phyloP scores from a whole-genome alignment of 768 basidiomycete genomes.

The Hirschioporus abietinus region DNA sequence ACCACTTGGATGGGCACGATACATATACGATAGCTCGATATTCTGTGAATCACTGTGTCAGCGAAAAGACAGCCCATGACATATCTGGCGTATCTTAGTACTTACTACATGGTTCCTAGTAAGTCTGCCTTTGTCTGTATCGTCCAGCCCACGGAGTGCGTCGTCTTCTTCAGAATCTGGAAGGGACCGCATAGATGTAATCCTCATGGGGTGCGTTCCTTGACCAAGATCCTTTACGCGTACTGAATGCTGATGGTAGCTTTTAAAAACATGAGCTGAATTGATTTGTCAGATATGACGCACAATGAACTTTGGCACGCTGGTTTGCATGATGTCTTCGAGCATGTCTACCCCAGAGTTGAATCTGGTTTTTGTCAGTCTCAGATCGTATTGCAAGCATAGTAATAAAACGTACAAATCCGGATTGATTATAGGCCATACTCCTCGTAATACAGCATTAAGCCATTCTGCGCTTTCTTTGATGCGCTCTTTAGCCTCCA shows the following conservation, averaged over 20 bases:
- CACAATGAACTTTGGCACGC: slow-evolving; percentile 41
- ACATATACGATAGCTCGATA: slow-evolving; percentile 66
- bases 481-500: slow-evolving; percentile 22
- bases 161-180: slow-evolving; percentile 33
- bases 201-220: slow-evolving; percentile 61
- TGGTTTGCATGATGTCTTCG: slow-evolving; percentile 52
- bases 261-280: slow-evolving; percentile 15
- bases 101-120: not conserved
- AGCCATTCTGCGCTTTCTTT: slow-evolving; percentile 55
- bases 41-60: slow-evolving; percentile 47
- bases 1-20: slow-evolving; percentile 49
- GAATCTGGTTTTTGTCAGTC: slow-evolving; percentile 26
- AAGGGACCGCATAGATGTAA: slow-evolving; percentile 61
- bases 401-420: slow-evolving; percentile 30
- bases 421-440: slow-evolving; percentile 77
- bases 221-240: slow-evolving; percentile 68
- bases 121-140: slow-evolving; percentile 14
- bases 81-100: not conserved
- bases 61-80: not conserved
- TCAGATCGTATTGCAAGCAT: not conserved
- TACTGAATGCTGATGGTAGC: slow-evolving; percentile 40
- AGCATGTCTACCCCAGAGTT: slow-evolving; percentile 53
- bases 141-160: slow-evolving; percentile 24
- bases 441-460: slow-evolving; percentile 50
- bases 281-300: slow-evolving; percentile 10